A percentile compares a stretch with the other conserved stretches of the same genome.
Evolutionary conservation across 768 basidiomycete species (phyloP).

Genomic region (Leccinum barrowsii): DNA sequence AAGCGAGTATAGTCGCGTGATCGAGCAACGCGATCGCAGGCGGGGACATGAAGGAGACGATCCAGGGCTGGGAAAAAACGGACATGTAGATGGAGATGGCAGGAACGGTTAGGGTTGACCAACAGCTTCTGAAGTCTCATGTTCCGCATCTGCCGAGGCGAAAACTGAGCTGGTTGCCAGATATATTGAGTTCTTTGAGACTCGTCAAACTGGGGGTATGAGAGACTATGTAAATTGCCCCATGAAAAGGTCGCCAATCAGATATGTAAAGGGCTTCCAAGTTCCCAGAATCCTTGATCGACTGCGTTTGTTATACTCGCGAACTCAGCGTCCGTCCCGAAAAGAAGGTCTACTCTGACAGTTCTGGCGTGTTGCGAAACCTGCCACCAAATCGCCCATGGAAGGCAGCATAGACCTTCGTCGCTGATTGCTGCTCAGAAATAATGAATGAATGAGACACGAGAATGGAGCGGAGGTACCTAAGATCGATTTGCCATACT

Average conservation of each 20-base stretch:
- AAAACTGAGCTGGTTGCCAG: slow-evolving; percentile 53
- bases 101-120: slow-evolving; percentile 63
- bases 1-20: slow-evolving; percentile 7
- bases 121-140: slow-evolving; percentile 48
- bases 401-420: too few species aligned
- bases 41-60: background rate
- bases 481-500: slow-evolving; percentile 49
- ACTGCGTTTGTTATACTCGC: too few species aligned
- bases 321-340: too few species aligned
- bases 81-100: slow-evolving; percentile 21
- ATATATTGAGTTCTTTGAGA: slow-evolving; percentile 58
- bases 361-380: too few species aligned
- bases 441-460: too few species aligned
- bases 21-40: slow-evolving; percentile 11
- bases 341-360: too few species aligned
- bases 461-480: slow-evolving; percentile 30
- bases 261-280: too few species aligned
- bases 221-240: too few species aligned
- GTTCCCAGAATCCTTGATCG: too few species aligned
- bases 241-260: too few species aligned
- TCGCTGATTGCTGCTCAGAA: too few species aligned
- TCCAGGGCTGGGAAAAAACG: background rate
- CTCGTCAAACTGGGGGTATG: slow-evolving; percentile 33
- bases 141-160: slow-evolving; percentile 60
- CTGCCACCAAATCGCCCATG: too few species aligned